These are phyloP conservation scores for Ceratocystis papillata DNA, from an alignment of 2,329 filamentous ascomycete genomes.

Conservation along the genomic window DNA sequence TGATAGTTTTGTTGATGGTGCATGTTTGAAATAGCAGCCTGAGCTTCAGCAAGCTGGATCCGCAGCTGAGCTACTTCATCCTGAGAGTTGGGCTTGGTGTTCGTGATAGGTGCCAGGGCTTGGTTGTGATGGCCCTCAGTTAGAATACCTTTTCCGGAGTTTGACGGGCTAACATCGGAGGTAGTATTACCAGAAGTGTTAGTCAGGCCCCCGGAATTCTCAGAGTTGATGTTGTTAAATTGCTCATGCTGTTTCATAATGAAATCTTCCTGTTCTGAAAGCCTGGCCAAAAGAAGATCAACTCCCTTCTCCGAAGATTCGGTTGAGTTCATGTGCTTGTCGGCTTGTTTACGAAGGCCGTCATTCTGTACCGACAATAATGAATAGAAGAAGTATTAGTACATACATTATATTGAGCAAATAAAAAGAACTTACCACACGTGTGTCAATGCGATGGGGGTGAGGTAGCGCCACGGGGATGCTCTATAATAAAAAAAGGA, in stretches of 20 bases:
- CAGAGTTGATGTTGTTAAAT: constrained; percentile 36
- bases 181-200: constrained; percentile 3
- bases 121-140: not conserved
- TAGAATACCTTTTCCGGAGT: not conserved
- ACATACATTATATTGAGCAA: not conserved
- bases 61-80: constrained; percentile 54
- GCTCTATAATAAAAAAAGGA: not conserved
- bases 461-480: constrained; percentile 12
- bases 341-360: constrained; percentile 5
- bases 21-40: constrained; percentile 33
- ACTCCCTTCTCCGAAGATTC: constrained; percentile 15
- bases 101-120: constrained; percentile 8
- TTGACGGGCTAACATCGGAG: not conserved
- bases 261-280: constrained; percentile 53
- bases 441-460: constrained; percentile 5
- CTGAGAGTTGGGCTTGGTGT: constrained; percentile 29
- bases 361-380: not conserved
- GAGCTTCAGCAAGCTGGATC: constrained; percentile 61
- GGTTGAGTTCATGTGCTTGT: constrained; percentile 5
- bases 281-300: constrained; percentile 48
- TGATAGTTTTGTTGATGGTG: constrained; percentile 26
- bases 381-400: not conserved
- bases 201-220: constrained; percentile 25
- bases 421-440: not conserved
- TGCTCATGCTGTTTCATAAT: constrained; percentile 49